Conservation (phyloP, 31 red algal species). For the Porphyra umbilicalis region DNA sequence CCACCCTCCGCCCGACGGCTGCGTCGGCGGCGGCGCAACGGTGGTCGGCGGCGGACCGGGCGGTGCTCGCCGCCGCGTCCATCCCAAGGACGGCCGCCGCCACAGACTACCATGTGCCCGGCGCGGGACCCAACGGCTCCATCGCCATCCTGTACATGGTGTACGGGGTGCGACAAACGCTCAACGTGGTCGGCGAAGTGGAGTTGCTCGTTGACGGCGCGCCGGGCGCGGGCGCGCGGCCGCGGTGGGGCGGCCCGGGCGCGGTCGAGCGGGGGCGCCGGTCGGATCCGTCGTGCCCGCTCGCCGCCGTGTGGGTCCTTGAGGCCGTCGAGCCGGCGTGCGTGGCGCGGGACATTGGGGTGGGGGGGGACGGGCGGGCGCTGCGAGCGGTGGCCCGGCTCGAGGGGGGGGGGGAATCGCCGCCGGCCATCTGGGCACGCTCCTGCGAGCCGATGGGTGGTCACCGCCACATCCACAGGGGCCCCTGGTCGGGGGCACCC, state of each 20-base stretch:
- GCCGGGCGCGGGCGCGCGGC: neutral
- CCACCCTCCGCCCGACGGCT: neutral
- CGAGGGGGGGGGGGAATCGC: neutral
- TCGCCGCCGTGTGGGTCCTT: neutral
- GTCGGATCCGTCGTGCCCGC: too few relatives aligned
- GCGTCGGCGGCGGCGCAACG: neutral
- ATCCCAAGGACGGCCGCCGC: neutral
- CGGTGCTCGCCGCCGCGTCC: neutral
- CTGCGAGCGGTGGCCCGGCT: neutral
- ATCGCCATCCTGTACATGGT: neutral
- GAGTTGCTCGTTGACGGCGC: neutral
- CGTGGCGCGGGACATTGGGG: neutral
- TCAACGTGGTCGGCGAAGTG: neutral
- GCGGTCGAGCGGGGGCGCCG: neutral
- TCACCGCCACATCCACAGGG: too few relatives aligned
- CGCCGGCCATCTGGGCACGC: too few relatives aligned
- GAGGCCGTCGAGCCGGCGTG: neutral
- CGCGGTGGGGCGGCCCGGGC: neutral
- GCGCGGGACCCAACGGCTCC: too few relatives aligned
- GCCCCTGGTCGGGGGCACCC: too few relatives aligned
- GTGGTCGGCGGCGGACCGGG: neutral
- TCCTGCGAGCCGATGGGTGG: too few relatives aligned
- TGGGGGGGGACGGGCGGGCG: neutral
- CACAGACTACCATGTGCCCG: neutral
- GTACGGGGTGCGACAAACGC: neutral